Percentiles rank a stretch among this genome's conserved stretches.
These are phyloP conservation scores for Glarea lozoyensis DNA, from an alignment of 495 filamentous ascomycete genomes.

Conservation along the genomic window DNA sequence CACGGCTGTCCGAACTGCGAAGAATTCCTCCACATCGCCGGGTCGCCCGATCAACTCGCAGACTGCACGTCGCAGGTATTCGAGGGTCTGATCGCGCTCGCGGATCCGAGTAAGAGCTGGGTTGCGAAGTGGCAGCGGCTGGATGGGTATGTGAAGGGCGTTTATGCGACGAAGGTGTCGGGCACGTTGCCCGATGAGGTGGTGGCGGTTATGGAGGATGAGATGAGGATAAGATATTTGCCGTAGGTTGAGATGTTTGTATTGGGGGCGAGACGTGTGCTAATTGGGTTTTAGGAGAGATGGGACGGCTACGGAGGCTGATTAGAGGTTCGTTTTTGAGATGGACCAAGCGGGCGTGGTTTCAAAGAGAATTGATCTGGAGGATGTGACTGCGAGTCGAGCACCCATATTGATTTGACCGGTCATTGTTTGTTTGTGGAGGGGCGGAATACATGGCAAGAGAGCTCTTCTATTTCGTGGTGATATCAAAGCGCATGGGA, in stretches of 20 bases:
- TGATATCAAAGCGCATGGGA: too few relatives aligned
- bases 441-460: too few relatives aligned
- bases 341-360: too few relatives aligned
- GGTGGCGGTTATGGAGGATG: conserved; percentile 55
- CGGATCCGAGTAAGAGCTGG: conserved; percentile 75
- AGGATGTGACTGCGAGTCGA: neutral
- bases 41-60: conserved; percentile 68
- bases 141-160: conserved; percentile 73
- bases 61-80: conserved; percentile 94
- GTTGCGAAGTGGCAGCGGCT: conserved; percentile 92
- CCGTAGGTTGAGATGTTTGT: conserved; percentile 35
- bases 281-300: conserved; percentile 33
- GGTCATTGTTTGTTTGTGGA: too few relatives aligned
- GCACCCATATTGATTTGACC: too few relatives aligned
- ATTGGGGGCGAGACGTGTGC: neutral
- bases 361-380: too few relatives aligned
- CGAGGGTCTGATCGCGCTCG: conserved; percentile 76
- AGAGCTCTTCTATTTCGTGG: too few relatives aligned
- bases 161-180: conserved; percentile 89
- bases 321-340: conserved; percentile 19
- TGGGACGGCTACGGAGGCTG: conserved; percentile 35
- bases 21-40: conserved; percentile 71
- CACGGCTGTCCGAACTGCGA: conserved; percentile 97
- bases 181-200: conserved; percentile 60
- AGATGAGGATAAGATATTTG: conserved; percentile 57